Conservation (phyloP, 805 yeast genomes). For the Ogataea pilisensis region DNA sequence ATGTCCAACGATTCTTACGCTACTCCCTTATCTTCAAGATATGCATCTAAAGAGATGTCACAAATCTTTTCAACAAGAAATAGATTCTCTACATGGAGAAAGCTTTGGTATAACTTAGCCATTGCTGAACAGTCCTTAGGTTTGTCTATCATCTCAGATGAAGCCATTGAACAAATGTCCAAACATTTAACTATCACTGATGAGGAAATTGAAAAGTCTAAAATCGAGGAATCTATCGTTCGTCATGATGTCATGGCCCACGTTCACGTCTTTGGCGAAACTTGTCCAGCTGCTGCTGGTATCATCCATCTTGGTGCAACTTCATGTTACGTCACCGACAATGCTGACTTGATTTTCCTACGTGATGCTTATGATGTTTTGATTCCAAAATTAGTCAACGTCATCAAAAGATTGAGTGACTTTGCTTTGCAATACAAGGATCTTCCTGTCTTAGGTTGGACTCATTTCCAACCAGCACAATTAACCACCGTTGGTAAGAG, state of each 20-base stretch:
- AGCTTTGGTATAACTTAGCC: slow-evolving; percentile 92
- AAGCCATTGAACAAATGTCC: slow-evolving; percentile 85
- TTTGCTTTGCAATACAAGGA: slow-evolving; percentile 93
- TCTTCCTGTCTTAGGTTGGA: slow-evolving; percentile 97
- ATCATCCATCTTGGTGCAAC: slow-evolving; percentile 98
- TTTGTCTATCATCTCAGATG: slow-evolving; percentile 76
- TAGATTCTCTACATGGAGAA: slow-evolving; percentile 98
- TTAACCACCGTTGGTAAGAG: slow-evolving; percentile 98
- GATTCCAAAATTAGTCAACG: slow-evolving; percentile 94
- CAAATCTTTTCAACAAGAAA: slow-evolving; percentile 85
- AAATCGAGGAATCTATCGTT: slow-evolving; percentile 93
- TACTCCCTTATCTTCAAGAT: slow-evolving; percentile 93
- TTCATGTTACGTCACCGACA: slow-evolving; percentile 95
- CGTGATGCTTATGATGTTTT: slow-evolving; percentile 93
- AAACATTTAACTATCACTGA: slow-evolving; percentile 79
- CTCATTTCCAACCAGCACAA: slow-evolving; percentile 99
- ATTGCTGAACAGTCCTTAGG: slow-evolving; percentile 94
- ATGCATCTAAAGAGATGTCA: slow-evolving; percentile 98
- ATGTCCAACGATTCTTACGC: slow-evolving; percentile 67
- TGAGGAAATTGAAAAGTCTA: slow-evolving; percentile 85
- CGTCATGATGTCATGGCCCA: slow-evolving; percentile 99
- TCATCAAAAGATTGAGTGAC: slow-evolving; percentile 80
- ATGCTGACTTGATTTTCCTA: slow-evolving; percentile 93
- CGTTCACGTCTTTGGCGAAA: slow-evolving; percentile 90
- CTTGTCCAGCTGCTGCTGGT: slow-evolving; percentile 95